phyloP scores from a whole-genome alignment of 2,329 filamentous ascomycete genomes.

The Colletotrichum sp. region DNA sequence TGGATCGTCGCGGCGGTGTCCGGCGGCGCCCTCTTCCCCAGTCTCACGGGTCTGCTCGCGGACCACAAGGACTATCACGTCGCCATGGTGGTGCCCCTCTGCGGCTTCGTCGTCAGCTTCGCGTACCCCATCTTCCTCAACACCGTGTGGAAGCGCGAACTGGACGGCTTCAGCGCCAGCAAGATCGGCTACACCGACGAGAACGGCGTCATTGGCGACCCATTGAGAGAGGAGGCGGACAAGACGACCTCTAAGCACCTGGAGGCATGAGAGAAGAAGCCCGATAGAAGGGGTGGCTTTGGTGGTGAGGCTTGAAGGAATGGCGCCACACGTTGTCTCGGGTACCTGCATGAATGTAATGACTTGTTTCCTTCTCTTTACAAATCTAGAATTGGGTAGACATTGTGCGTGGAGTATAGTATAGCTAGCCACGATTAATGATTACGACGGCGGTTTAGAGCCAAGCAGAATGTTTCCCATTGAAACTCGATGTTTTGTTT shows the following conservation, averaged over 20 bases:
- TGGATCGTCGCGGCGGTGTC: constrained; percentile 9
- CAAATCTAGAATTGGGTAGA: background rate
- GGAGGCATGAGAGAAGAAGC: background rate
- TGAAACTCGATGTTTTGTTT: background rate
- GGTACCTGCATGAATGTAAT: background rate
- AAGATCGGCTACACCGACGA: constrained; percentile 13
- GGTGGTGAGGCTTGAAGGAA: background rate
- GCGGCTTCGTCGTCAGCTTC: constrained; percentile 62
- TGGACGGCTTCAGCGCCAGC: constrained; percentile 14
- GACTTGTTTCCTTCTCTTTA: background rate
- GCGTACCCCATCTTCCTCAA: constrained; percentile 67
- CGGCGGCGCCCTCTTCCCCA: constrained; percentile 6
- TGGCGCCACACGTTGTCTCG: background rate
- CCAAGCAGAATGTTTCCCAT: background rate
- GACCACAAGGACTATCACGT: constrained; percentile 28
- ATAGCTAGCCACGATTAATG: background rate
- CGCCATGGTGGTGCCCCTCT: constrained; percentile 70
- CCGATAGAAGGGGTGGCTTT: background rate
- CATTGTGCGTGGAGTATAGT: background rate
- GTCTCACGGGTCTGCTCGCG: constrained; percentile 3
- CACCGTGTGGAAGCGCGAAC: constrained; percentile 21
- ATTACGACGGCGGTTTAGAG: background rate
- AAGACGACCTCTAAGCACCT: constrained; percentile 14
- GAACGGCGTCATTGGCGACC: constrained; percentile 10
- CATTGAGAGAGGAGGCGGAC: background rate